phyloP scores from a whole-genome alignment of 441 rosid genomes.

The Viola pubescens region DNA sequence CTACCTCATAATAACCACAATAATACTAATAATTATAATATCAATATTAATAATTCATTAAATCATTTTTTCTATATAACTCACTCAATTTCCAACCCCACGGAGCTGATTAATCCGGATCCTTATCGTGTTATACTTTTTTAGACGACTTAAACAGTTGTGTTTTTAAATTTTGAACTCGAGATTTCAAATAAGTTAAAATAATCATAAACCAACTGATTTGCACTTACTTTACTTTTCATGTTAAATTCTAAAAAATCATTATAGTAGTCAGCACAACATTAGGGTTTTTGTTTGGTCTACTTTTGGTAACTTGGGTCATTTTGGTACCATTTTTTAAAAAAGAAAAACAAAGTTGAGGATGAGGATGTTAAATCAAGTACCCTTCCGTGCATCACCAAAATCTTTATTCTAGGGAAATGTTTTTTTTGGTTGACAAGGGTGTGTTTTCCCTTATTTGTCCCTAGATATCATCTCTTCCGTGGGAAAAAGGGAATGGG shows the following conservation, averaged over 20 bases:
- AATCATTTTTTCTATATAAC: too few relatives aligned
- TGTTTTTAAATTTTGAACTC: too few relatives aligned
- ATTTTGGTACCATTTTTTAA: not conserved
- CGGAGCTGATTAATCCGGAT: too few relatives aligned
- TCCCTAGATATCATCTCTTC: slow-evolving; percentile 13
- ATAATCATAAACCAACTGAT: too few relatives aligned
- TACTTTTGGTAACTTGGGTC: not conserved
- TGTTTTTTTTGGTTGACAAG: slow-evolving; percentile 14
- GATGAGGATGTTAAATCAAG: slow-evolving; percentile 28
- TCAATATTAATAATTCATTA: too few relatives aligned
- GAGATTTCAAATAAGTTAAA: too few relatives aligned
- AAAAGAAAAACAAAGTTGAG: not conserved
- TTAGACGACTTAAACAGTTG: too few relatives aligned
- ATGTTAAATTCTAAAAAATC: not conserved
- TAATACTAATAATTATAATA: too few relatives aligned
- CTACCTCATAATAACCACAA: not conserved
- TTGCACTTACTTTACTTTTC: too few relatives aligned
- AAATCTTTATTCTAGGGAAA: slow-evolving; percentile 23
- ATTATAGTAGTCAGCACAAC: not conserved
- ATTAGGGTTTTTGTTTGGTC: slow-evolving; percentile 1
- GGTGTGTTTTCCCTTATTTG: not conserved
- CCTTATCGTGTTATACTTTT: too few relatives aligned
- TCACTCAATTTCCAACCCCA: too few relatives aligned
- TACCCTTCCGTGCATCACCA: slow-evolving; percentile 35
- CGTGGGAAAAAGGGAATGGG: slow-evolving; percentile 3